phyloP scores from a whole-genome alignment of 495 filamentous ascomycete species.

The Podospora appendiculata region DNA sequence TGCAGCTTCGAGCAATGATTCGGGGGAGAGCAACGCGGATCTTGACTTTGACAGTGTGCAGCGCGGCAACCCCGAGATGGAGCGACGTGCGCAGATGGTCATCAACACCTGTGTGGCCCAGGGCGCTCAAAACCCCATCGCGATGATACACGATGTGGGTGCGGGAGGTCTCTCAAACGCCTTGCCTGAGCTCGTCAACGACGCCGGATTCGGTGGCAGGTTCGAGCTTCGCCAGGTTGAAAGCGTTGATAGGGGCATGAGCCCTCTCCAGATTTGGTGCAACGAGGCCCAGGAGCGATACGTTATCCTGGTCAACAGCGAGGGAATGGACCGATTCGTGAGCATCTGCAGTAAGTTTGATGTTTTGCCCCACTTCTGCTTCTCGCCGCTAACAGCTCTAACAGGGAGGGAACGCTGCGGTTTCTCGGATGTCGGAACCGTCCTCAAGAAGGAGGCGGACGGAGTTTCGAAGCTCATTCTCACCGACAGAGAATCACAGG shows the following conservation, averaged over 20 bases:
- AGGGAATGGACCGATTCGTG: slow-evolving; percentile 74
- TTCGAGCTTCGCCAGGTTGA: slow-evolving; percentile 92
- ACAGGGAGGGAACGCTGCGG: slow-evolving; percentile 74
- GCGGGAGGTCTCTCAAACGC: slow-evolving; percentile 94
- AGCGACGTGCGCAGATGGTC: slow-evolving; percentile 90
- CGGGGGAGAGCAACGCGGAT: slow-evolving; percentile 80
- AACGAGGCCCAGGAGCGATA: slow-evolving; percentile 96
- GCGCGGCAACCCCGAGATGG: slow-evolving; percentile 89
- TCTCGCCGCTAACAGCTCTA: background rate
- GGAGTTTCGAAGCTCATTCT: slow-evolving; percentile 67
- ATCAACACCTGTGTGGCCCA: slow-evolving; percentile 88
- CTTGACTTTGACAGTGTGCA: slow-evolving; percentile 96
- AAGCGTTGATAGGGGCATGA: slow-evolving; percentile 83
- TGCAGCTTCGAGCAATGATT: slow-evolving; percentile 84
- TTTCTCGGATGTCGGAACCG: slow-evolving; percentile 85
- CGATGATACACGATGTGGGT: slow-evolving; percentile 95
- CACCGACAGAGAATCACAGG: slow-evolving; percentile 70
- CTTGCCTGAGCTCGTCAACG: slow-evolving; percentile 76
- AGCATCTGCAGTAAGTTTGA: slow-evolving; percentile 57
- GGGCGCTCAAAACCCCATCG: slow-evolving; percentile 78
- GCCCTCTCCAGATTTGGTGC: slow-evolving; percentile 94
- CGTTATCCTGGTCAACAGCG: slow-evolving; percentile 72
- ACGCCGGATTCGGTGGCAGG: slow-evolving; percentile 76
- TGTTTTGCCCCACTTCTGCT: background rate
- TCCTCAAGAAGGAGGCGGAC: slow-evolving; percentile 53